A percentile compares a stretch with the other conserved stretches of the same genome.
phyloP scores from a whole-genome alignment of 2,329 filamentous ascomycete genomes.

The Coniosporium tulheliwenetii region DNA sequence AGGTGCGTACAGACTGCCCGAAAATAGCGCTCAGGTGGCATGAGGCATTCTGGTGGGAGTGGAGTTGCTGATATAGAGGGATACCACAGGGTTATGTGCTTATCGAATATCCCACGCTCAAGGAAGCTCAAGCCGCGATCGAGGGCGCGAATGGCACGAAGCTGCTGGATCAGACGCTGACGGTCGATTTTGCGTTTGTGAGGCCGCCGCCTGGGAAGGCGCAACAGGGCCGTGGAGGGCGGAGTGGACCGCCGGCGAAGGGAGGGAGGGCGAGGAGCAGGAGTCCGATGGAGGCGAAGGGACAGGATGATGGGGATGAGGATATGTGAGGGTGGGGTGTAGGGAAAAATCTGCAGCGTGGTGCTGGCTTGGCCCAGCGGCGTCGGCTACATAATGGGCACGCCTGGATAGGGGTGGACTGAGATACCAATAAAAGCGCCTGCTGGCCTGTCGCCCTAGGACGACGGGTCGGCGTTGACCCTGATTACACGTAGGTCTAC shows the following conservation, averaged over 20 bases:
- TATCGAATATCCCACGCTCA: conserved; percentile 68
- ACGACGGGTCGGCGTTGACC: background rate
- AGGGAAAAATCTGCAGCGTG: background rate
- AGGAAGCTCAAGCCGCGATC: conserved; percentile 69
- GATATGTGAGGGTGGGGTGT: background rate
- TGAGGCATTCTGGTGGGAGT: background rate
- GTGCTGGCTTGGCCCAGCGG: too few species aligned
- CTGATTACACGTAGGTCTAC: background rate
- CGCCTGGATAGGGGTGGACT: too few species aligned
- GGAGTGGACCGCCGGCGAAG: conserved; percentile 10
- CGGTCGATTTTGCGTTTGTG: conserved; percentile 76
- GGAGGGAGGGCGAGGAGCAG: conserved; percentile 23
- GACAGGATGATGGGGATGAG: conserved; percentile 5
- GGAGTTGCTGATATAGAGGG: background rate
- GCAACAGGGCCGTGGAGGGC: conserved; percentile 15
- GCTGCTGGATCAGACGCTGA: conserved; percentile 65
- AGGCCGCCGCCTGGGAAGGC: conserved; percentile 53
- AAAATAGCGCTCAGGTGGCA: background rate
- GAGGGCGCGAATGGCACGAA: conserved; percentile 64
- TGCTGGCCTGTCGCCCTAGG: background rate
- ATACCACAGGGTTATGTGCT: conserved; percentile 61
- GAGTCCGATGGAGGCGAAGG: conserved; percentile 24
- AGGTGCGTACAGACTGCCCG: too few species aligned
- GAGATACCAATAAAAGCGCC: background rate
- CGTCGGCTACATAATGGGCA: too few species aligned